phyloP scores from a whole-genome alignment of 139 green algal genomes.

The Asterochloris erici region DNA sequence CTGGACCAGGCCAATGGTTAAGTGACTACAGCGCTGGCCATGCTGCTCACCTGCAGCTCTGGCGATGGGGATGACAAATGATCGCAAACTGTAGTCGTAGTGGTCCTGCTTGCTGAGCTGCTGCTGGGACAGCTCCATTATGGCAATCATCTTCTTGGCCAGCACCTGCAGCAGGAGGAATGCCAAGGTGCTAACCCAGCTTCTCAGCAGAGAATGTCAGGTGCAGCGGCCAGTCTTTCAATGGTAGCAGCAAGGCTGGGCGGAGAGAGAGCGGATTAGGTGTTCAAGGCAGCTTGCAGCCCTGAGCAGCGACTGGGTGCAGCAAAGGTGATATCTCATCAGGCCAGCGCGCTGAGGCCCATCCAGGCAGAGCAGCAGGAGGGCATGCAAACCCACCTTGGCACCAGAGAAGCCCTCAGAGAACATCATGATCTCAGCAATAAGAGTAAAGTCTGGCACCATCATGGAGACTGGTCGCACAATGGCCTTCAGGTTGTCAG shows the following conservation, averaged over 20 bases:
- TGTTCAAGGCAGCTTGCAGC: not conserved
- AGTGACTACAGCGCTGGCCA: not conserved
- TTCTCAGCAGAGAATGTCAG: not conserved
- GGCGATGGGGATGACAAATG: constrained; percentile 85
- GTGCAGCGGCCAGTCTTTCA: not conserved
- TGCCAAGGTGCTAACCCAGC: not conserved
- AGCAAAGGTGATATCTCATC: not conserved
- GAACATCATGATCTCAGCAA: constrained; percentile 91
- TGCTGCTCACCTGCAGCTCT: constrained; percentile 54
- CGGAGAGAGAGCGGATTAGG: not conserved
- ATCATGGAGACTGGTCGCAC: constrained; percentile 86
- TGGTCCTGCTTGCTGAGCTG: constrained; percentile 82
- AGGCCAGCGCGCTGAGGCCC: not conserved
- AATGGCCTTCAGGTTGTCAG: constrained; percentile 75
- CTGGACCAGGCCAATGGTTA: not conserved
- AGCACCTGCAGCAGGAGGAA: constrained; percentile 31
- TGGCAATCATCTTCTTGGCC: constrained; percentile 87
- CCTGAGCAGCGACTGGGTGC: not conserved
- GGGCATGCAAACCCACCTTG: constrained; percentile 30
- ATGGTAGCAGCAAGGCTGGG: not conserved
- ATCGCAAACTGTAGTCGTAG: constrained; percentile 52
- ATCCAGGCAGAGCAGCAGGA: not conserved
- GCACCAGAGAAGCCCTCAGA: constrained; percentile 75
- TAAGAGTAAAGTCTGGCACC: constrained; percentile 87
- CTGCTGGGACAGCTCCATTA: constrained; percentile 85